Evolutionary conservation across 345 rosid species (phyloP).

Genomic region (Acer negundo): DNA sequence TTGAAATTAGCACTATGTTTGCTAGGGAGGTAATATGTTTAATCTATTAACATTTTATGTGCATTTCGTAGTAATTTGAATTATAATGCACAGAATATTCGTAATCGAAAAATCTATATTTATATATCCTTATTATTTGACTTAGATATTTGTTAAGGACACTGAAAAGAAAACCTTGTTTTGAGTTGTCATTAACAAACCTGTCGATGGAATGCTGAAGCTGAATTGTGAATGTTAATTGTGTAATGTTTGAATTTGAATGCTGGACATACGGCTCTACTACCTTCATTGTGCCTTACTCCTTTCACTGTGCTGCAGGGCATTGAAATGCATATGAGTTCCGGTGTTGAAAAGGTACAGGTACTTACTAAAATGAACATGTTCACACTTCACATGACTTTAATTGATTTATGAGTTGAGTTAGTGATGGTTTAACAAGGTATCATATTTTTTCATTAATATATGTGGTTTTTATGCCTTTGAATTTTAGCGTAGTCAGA

Average conservation of each 20-base stretch:
- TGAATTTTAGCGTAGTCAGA: constrained; percentile 80
- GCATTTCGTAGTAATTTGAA: constrained; percentile 9
- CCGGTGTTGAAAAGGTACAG: constrained; percentile 94
- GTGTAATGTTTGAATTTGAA: constrained; percentile 3
- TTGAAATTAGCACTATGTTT: constrained; percentile 85
- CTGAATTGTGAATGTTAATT: not conserved
- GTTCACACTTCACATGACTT: constrained; percentile 15
- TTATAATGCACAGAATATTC: not conserved
- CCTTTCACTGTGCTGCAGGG: constrained; percentile 52
- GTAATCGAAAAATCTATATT: not conserved
- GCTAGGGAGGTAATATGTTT: constrained; percentile 72
- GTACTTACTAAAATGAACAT: constrained; percentile 45
- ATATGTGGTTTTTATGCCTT: constrained; percentile 49
- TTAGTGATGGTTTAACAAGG: not conserved
- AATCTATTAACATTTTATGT: not conserved
- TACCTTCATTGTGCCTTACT: constrained; percentile 1
- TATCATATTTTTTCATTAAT: constrained; percentile 21
- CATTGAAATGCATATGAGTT: constrained; percentile 83
- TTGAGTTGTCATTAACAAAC: not conserved
- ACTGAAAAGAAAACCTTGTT: not conserved
- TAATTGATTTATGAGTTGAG: constrained; percentile 11
- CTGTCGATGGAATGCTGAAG: not conserved
- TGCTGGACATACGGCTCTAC: not conserved
- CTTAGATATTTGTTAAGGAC: too few relatives aligned
- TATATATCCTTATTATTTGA: not conserved